A percentile compares a stretch with the other conserved stretches of the same genome.
Conservation (phyloP, 805 yeast species). For the Starmerella bacillaris region DNA sequence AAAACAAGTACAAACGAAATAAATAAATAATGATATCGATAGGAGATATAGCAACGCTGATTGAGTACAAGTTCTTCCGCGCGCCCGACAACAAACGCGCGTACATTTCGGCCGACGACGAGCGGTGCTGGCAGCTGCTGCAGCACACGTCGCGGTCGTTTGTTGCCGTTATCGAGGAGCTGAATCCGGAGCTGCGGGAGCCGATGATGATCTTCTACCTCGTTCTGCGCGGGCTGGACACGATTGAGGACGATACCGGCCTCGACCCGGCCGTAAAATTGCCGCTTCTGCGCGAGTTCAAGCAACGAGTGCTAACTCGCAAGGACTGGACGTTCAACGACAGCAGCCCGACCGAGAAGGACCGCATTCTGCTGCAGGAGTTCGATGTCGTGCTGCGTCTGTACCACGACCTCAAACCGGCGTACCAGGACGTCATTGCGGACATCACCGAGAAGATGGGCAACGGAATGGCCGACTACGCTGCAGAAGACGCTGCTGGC, state of each 20-base stretch:
- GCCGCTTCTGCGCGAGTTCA: slow-evolving; percentile 51
- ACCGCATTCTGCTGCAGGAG: slow-evolving; percentile 61
- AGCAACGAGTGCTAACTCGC: slow-evolving; percentile 37
- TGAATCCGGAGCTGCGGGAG: slow-evolving; percentile 74
- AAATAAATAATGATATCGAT: not conserved
- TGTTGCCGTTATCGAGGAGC: slow-evolving; percentile 79
- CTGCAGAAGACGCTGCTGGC: slow-evolving; percentile 43
- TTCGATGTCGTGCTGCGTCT: slow-evolving; percentile 54
- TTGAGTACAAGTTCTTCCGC: slow-evolving; percentile 1
- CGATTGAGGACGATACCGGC: slow-evolving; percentile 92
- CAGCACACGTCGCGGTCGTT: slow-evolving; percentile 70
- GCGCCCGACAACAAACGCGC: slow-evolving; percentile 7
- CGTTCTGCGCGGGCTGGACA: slow-evolving; percentile 77
- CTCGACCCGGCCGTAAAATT: slow-evolving; percentile 53
- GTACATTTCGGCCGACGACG: slow-evolving; percentile 23
- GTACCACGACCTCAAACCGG: slow-evolving; percentile 53
- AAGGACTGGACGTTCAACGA: slow-evolving; percentile 72
- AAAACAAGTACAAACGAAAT: no score
- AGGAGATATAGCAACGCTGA: not conserved
- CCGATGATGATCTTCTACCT: slow-evolving; percentile 69
- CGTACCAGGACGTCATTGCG: slow-evolving; percentile 59
- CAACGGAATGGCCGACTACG: slow-evolving; percentile 92
- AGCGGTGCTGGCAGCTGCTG: slow-evolving; percentile 51
- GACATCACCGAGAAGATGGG: slow-evolving; percentile 81
- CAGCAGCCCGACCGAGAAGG: slow-evolving; percentile 54